Evolutionary conservation across 2,329 filamentous ascomycete genomes (phyloP).

Genomic region (Aspergillus fijiensis): DNA sequence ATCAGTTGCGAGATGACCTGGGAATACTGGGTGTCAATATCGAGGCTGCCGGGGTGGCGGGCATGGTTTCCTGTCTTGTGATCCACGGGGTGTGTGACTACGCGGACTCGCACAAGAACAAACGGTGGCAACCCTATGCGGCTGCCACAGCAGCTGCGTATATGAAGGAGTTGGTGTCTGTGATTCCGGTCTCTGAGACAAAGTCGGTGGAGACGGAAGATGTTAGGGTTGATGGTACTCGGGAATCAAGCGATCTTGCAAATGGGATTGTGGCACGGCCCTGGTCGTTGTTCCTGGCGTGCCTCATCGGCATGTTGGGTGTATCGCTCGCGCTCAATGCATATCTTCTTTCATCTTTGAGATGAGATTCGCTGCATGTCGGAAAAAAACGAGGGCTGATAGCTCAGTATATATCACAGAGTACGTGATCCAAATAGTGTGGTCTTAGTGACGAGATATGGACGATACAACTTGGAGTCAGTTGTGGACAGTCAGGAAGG

Average conservation of each 20-base stretch:
- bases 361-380: not conserved
- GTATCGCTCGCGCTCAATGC: not conserved
- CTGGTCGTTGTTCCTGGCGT: too few species aligned
- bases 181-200: not conserved
- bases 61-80: constrained; percentile 6
- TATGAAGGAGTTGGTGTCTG: constrained; percentile 14
- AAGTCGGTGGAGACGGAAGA: too few species aligned
- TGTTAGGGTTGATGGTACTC: not conserved
- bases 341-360: not conserved
- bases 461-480: too few species aligned
- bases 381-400: too few species aligned
- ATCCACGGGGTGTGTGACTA: constrained; percentile 18
- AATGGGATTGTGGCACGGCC: not conserved
- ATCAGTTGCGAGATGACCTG: not conserved
- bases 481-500: too few species aligned
- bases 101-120: constrained; percentile 14
- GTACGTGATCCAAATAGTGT: too few species aligned
- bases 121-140: constrained; percentile 20
- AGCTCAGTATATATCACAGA: too few species aligned
- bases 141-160: constrained; percentile 18
- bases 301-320: not conserved
- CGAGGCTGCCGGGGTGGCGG: constrained; percentile 7
- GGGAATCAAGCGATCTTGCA: too few species aligned
- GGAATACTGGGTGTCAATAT: constrained; percentile 21
- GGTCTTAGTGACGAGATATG: too few species aligned